These are phyloP conservation scores for Tremella fuciformis DNA, from an alignment of 768 basidiomycete genomes.

Conservation along the genomic window DNA sequence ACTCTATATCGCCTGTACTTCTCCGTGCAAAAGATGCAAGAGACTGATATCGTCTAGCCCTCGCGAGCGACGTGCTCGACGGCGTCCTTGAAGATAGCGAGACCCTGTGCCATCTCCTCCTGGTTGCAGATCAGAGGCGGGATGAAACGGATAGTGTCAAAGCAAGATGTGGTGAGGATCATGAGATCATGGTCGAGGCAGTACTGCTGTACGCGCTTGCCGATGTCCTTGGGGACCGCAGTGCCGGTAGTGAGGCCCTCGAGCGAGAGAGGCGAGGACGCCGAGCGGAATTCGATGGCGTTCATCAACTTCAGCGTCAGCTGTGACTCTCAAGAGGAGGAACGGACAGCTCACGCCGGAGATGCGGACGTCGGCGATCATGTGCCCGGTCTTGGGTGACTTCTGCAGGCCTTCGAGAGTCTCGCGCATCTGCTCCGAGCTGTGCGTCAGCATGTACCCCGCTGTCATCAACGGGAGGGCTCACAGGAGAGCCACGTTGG, in stretches of 20 bases:
- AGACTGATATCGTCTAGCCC: conserved; percentile 12
- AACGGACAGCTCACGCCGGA: conserved; percentile 61
- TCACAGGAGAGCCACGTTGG: conserved; percentile 74
- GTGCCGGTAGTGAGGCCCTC: conserved; percentile 23
- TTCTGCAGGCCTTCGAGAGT: conserved; percentile 61
- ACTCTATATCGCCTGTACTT: too few relatives aligned
- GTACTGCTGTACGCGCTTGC: conserved; percentile 67
- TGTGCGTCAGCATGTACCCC: not conserved
- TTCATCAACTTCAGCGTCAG: conserved; percentile 20
- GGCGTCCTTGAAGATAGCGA: conserved; percentile 57
- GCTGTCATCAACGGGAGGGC: too few relatives aligned
- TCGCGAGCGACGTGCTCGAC: conserved; percentile 60
- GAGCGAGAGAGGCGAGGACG: conserved; percentile 49
- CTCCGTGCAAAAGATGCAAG: not conserved
- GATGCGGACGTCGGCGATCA: conserved; percentile 83
- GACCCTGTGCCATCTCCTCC: conserved; percentile 65
- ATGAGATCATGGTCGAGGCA: conserved; percentile 84
- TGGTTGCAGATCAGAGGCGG: conserved; percentile 78
- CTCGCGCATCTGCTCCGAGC: conserved; percentile 61
- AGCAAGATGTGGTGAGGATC: conserved; percentile 73
- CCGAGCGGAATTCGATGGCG: conserved; percentile 57
- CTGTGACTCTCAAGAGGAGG: not conserved
- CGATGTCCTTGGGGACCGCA: conserved; percentile 57
- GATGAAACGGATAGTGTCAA: conserved; percentile 73
- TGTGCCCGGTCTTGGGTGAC: conserved; percentile 58